Conservation (phyloP, 2,329 filamentous ascomycete genomes). For the Thyridium curvatum region DNA sequence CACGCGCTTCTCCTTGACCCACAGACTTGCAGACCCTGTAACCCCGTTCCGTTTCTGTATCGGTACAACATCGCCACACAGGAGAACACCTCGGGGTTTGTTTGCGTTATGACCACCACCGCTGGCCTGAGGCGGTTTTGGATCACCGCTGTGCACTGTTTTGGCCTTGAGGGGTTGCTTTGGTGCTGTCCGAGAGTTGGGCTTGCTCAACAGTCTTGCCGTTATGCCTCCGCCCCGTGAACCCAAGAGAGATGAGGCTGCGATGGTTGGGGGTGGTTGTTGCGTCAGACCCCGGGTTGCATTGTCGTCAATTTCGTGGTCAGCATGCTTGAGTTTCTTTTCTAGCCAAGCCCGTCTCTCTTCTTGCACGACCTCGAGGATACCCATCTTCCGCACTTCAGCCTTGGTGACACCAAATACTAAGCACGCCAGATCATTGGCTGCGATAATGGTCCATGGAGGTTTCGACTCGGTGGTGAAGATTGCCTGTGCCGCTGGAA, state of each 20-base stretch:
- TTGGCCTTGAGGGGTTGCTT: constrained; percentile 53
- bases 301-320: constrained; percentile 35
- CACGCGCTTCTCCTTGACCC: constrained; percentile 95
- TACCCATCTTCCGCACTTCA: constrained; percentile 90
- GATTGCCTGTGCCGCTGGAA: constrained; percentile 87
- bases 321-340: constrained; percentile 67
- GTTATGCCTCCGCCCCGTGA: constrained; percentile 72
- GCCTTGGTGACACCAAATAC: constrained; percentile 99
- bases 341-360: constrained; percentile 87
- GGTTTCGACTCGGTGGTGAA: constrained; percentile 90
- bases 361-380: constrained; percentile 87
- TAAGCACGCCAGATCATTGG: constrained; percentile 92
- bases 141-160: constrained; percentile 52
- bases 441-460: constrained; percentile 93
- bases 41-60: constrained; percentile 93
- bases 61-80: constrained; percentile 96
- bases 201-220: constrained; percentile 80
- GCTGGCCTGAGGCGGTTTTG: constrained; percentile 45
- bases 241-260: constrained; percentile 54
- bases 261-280: constrained; percentile 20
- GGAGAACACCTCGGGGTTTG: constrained; percentile 71
- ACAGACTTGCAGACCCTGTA: constrained; percentile 87
- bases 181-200: constrained; percentile 54
- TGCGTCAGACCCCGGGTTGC: too few relatives aligned
- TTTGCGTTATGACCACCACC: constrained; percentile 59